Conservation (phyloP, 169 alveolate species). For the Plasmodium falciparum region DNA sequence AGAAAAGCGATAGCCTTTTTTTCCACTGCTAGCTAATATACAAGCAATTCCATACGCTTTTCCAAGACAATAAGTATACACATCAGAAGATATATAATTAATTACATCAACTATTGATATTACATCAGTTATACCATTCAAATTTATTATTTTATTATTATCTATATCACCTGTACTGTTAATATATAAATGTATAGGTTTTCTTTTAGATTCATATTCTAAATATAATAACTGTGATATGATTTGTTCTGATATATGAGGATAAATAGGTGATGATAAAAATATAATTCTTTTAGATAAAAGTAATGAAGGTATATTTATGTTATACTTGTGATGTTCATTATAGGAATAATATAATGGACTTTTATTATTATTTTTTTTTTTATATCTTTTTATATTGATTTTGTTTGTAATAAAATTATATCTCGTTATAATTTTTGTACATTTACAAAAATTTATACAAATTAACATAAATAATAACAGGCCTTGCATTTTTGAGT, state of each 20-base stretch:
- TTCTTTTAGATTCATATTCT: slow-evolving; percentile 81
- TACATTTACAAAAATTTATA: slow-evolving; percentile 38
- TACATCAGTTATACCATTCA: slow-evolving; percentile 79
- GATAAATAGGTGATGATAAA: slow-evolving; percentile 82
- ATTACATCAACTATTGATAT: slow-evolving; percentile 84
- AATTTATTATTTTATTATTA: slow-evolving; percentile 73
- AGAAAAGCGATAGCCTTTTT: slow-evolving; percentile 82
- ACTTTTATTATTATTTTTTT: background rate
- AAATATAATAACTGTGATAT: slow-evolving; percentile 81
- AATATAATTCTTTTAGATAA: slow-evolving; percentile 81
- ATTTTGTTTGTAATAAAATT: slow-evolving; percentile 27
- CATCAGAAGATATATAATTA: slow-evolving; percentile 70
- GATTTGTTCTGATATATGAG: slow-evolving; percentile 81
- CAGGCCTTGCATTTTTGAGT: slow-evolving; percentile 9
- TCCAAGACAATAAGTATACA: slow-evolving; percentile 34
- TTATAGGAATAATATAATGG: slow-evolving; percentile 7
- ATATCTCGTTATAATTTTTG: slow-evolving; percentile 8
- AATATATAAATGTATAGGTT: slow-evolving; percentile 85
- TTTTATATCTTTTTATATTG: background rate
- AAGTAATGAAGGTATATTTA: slow-evolving; percentile 78
- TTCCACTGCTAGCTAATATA: slow-evolving; percentile 81
- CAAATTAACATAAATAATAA: slow-evolving; percentile 1
- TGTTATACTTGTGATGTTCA: slow-evolving; percentile 39
- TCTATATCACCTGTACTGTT: slow-evolving; percentile 78
- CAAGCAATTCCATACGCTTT: slow-evolving; percentile 86